Conservation (phyloP, 2,329 filamentous ascomycete genomes). For the Penicillium polonicum region DNA sequence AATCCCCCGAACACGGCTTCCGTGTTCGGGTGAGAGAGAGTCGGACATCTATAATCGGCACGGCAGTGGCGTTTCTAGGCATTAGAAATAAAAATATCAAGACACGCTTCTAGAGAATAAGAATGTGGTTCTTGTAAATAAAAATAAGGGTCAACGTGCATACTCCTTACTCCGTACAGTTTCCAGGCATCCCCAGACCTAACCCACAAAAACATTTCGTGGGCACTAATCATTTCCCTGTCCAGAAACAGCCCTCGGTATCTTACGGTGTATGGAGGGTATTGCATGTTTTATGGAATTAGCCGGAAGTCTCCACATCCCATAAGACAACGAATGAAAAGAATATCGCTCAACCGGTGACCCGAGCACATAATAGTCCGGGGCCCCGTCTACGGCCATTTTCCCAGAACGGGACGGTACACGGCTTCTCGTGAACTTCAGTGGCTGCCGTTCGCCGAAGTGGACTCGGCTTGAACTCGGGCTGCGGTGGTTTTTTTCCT, state of each 20-base stretch:
- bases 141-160: constrained; percentile 1
- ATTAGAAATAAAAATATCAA: background rate
- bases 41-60: constrained; percentile 5
- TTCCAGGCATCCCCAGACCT: constrained; percentile 2
- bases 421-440: constrained; percentile 8
- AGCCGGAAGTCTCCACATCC: constrained; percentile 14
- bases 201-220: constrained; percentile 3
- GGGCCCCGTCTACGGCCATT: constrained; percentile 20
- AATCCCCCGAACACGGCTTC: constrained; percentile 3
- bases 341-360: background rate
- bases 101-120: background rate
- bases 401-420: constrained; percentile 17
- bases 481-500: background rate
- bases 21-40: constrained; percentile 13
- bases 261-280: background rate
- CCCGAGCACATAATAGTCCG: constrained; percentile 15
- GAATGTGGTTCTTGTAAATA: background rate
- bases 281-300: constrained; percentile 3
- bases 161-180: background rate
- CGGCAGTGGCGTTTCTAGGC: constrained; percentile 2
- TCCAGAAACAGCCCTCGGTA: background rate
- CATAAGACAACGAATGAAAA: background rate
- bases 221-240: constrained; percentile 1
- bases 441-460: constrained; percentile 16
- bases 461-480: constrained; percentile 15